These are phyloP conservation scores for Carnegiea gigantea DNA, from an alignment of 179 eudicot species.

Conservation along the genomic window DNA sequence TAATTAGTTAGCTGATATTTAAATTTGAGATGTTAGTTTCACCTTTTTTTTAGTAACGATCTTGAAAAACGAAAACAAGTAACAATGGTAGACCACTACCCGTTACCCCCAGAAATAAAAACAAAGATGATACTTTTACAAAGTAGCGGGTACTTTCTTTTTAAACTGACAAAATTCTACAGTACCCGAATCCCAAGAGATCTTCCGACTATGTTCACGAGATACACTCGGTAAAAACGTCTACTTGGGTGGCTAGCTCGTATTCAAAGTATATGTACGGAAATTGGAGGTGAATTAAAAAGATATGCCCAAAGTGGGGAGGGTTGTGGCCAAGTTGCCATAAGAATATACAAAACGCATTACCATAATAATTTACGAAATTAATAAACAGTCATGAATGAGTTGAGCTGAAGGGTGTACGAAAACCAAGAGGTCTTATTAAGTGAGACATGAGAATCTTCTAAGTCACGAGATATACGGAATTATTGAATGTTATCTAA, in stretches of 20 bases:
- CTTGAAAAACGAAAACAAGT: too few relatives aligned
- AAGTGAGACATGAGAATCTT: neutral
- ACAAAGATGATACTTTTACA: too few relatives aligned
- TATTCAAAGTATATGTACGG: neutral
- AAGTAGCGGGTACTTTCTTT: neutral
- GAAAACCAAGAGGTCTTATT: neutral
- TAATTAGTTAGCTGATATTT: too few relatives aligned
- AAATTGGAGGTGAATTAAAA: neutral
- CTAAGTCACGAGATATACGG: neutral
- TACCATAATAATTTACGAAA: too few relatives aligned
- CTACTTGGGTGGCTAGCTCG: neutral
- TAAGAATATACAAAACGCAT: neutral
- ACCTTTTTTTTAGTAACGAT: too few relatives aligned
- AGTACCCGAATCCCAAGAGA: neutral
- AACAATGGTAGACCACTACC: too few relatives aligned
- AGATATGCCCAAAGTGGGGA: neutral
- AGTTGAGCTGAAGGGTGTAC: too few relatives aligned
- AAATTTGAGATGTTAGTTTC: too few relatives aligned
- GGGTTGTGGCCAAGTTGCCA: neutral
- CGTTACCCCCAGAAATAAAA: too few relatives aligned
- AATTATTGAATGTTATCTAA: too few relatives aligned
- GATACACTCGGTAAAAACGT: neutral
- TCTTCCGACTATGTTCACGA: neutral
- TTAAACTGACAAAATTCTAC: neutral
- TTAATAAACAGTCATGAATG: too few relatives aligned